Base-by-base conservation (phyloP, 805 yeast genomes). In the Komagataella populi region DNA sequence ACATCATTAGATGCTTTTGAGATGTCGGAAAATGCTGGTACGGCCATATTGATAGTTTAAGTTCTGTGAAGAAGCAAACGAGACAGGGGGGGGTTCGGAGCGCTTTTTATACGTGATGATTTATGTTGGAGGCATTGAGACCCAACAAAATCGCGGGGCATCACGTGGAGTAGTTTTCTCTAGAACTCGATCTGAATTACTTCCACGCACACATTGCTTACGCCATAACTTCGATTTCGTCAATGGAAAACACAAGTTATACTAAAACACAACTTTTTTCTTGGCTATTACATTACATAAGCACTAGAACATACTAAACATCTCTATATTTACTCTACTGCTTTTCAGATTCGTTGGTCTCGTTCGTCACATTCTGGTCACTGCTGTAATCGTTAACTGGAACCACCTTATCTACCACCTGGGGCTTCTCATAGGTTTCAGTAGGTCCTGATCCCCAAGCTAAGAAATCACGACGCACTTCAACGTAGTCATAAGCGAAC, bases 401-500 rank as follows among this genome's bases (percentile, higher is more conserved):
- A 30, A 30, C 39, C 5, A 30, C 39, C 39, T 30, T 12, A 30
- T 30, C 39, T 14, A 30, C 14, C 4, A 30, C 39, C 14, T 30
- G 14, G 14, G 39, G 39, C 39, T 30, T 14, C 39, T 30, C 14
- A 10, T 8, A 30, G 39, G 5, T 10, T 10, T 30, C 14, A 14
- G 10, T 30, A 5, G 39, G 39, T 4, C 39, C 39, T 30, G 39
- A 30, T 10, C 52, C 54, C 77, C 77, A 73, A 56, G 75, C 80
- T 60, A 82, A 75, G 66, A 83, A 91, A 69, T 90, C 96, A 65
- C 98, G 79, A 68, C 98, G 80, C 12, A 91, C 95, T 71, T 91
- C 99, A 53, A 91, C 96, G 63, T 89, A 91, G 67, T 91, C 98
- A 66, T 91, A 91, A n/a, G 98, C 98, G 69, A 90, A 91, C 69